Evolutionary conservation across 148 eudicot genomes (phyloP).

Genomic region (Rhododendron williamsianum): DNA sequence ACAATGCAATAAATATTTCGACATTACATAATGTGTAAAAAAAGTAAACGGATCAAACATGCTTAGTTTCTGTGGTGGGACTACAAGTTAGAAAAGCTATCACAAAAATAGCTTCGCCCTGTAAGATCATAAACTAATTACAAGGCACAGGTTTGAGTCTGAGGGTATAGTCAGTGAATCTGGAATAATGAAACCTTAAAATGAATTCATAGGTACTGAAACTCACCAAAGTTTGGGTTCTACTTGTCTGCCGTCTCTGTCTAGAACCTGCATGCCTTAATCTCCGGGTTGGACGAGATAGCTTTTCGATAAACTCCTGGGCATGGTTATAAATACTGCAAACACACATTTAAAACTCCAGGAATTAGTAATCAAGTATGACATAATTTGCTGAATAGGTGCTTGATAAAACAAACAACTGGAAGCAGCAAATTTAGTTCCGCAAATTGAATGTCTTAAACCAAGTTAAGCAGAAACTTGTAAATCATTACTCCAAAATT

Average conservation of each 20-base stretch:
- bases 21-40: not conserved
- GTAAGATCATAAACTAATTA: not conserved
- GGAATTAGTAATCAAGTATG: not conserved
- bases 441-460: not conserved
- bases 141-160: not conserved
- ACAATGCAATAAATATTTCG: not conserved
- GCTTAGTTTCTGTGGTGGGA: not conserved
- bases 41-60: not conserved
- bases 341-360: not conserved
- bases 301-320: conserved; percentile 34
- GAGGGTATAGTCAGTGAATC: not conserved
- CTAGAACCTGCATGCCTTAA: conserved; percentile 27
- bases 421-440: not conserved
- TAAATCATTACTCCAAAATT: not conserved
- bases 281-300: conserved; percentile 32
- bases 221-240: conserved; percentile 40
- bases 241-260: conserved; percentile 24
- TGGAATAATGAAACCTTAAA: not conserved
- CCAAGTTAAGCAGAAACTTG: not conserved
- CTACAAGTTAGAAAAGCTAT: not conserved
- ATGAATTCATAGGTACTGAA: not conserved
- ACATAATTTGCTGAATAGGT: not conserved
- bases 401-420: not conserved
- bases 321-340: conserved; percentile 70
- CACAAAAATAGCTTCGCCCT: not conserved